These are phyloP conservation scores for Arabis hirsuta DNA, from an alignment of 345 rosid genomes.

Conservation along the genomic window DNA sequence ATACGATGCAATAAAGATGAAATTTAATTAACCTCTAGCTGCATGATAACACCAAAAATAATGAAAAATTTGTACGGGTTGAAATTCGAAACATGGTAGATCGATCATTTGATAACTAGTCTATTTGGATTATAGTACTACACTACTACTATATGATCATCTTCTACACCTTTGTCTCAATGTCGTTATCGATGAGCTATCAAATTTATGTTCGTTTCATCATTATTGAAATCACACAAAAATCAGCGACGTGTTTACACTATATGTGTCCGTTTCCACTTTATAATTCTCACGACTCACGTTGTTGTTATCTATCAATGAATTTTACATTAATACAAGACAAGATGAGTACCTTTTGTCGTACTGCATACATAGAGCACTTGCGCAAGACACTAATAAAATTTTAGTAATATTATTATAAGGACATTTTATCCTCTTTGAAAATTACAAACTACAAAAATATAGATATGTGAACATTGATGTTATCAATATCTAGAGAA, in stretches of 20 bases:
- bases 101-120: background rate
- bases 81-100: background rate
- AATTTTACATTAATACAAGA: background rate
- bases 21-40: no score
- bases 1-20: no score
- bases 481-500: background rate
- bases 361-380: no score
- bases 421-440: background rate
- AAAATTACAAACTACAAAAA: constrained; percentile 1
- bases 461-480: background rate
- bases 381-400: background rate
- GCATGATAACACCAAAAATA: background rate
- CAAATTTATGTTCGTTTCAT: background rate
- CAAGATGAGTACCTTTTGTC: background rate
- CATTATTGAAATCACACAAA: background rate
- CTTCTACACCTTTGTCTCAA: background rate
- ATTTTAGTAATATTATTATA: background rate
- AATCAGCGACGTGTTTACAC: background rate
- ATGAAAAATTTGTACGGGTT: background rate
- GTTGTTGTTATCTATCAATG: constrained; percentile 2
- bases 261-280: no score
- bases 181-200: background rate
- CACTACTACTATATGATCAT: background rate
- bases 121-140: no score
- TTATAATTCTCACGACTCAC: background rate